These are phyloP conservation scores for Hebeloma cylindrosporum DNA, from an alignment of 768 basidiomycete genomes.

Conservation along the genomic window DNA sequence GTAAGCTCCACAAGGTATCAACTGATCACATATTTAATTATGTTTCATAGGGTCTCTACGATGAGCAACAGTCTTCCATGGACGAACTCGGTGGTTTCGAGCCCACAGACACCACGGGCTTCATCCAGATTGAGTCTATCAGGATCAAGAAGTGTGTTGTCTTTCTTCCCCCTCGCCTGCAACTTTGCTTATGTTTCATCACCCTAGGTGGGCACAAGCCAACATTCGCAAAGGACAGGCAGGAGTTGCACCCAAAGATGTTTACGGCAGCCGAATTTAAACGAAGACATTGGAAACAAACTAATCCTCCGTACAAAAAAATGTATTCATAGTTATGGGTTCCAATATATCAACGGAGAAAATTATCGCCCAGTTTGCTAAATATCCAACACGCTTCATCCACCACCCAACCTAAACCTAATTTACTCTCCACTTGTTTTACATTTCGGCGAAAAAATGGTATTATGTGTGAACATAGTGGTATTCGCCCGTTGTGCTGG, in stretches of 20 bases:
- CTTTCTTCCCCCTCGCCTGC: neutral
- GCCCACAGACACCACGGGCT: conserved; percentile 92
- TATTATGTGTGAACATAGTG: no score
- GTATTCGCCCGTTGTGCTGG: no score
- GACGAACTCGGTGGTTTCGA: conserved; percentile 98
- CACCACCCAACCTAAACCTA: neutral
- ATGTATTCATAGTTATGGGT: neutral
- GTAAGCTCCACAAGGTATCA: conserved; percentile 35
- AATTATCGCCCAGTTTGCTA: neutral
- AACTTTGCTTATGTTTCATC: conserved; percentile 2
- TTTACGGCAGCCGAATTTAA: conserved; percentile 67
- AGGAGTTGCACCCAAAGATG: conserved; percentile 75
- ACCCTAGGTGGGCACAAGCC: conserved; percentile 77
- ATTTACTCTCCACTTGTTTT: no score
- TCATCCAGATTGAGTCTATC: conserved; percentile 97
- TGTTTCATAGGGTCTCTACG: conserved; percentile 78
- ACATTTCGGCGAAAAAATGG: no score
- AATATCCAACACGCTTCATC: neutral
- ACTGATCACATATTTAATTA: neutral
- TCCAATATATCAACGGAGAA: no score
- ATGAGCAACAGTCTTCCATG: conserved; percentile 95
- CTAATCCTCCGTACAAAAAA: no score
- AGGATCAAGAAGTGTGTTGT: conserved; percentile 89
- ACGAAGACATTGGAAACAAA: no score
- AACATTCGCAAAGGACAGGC: conserved; percentile 83